Evolutionary conservation across 2,329 filamentous ascomycete genomes (phyloP).

Genomic region (Cercospora sesami): DNA sequence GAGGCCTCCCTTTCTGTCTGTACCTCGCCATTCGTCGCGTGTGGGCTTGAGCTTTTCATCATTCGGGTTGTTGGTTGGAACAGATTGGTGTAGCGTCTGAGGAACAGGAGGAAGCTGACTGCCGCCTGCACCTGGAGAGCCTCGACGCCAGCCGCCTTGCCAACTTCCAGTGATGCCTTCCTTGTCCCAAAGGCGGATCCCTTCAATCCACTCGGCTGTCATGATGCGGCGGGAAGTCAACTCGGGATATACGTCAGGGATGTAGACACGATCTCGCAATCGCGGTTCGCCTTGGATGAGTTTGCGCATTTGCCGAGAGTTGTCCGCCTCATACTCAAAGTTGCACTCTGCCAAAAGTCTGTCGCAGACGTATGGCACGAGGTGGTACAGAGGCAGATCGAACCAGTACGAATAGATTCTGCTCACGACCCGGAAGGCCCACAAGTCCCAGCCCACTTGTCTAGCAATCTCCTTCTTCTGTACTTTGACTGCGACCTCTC

Average conservation of each 20-base stretch:
- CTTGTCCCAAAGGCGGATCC: constrained; percentile 89
- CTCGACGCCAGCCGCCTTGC: constrained; percentile 72
- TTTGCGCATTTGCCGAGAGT: constrained; percentile 78
- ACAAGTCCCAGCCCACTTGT: constrained; percentile 92
- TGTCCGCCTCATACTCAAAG: constrained; percentile 86
- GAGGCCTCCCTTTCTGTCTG: constrained; percentile 71
- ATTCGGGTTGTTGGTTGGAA: constrained; percentile 51
- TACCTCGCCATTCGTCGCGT: constrained; percentile 74
- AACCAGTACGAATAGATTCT: constrained; percentile 84
- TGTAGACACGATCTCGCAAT: constrained; percentile 78
- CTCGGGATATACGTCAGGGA: constrained; percentile 80
- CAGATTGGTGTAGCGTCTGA: constrained; percentile 27
- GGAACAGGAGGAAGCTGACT: constrained; percentile 57
- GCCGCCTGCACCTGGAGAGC: constrained; percentile 75
- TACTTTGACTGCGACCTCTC: constrained; percentile 92
- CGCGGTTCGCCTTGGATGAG: constrained; percentile 74
- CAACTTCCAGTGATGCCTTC: constrained; percentile 73
- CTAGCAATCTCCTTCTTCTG: constrained; percentile 92
- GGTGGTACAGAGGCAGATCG: constrained; percentile 84
- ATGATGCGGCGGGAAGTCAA: constrained; percentile 81
- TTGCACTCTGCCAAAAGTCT: constrained; percentile 92
- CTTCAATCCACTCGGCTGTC: constrained; percentile 97
- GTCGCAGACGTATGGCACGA: constrained; percentile 91
- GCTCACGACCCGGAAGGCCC: constrained; percentile 89
- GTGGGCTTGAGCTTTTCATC: constrained; percentile 73